A percentile compares a stretch with the other conserved stretches of the same genome.
phyloP scores from a whole-genome alignment of 129 eudicot genomes.

The Erigeron canadensis region DNA sequence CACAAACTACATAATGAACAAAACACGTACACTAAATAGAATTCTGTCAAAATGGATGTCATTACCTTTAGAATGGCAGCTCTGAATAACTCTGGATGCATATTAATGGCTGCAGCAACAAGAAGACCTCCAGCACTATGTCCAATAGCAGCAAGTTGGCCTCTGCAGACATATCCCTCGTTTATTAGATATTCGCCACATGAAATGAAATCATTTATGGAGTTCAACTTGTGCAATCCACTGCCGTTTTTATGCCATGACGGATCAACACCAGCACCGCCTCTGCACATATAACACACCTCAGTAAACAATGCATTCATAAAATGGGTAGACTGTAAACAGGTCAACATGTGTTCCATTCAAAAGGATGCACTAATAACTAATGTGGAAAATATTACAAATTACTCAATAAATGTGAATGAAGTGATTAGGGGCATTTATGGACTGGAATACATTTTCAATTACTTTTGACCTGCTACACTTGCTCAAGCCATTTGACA shows the following conservation, averaged over 20 bases:
- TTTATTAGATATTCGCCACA: conserved; percentile 72
- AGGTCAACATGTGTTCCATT: neutral
- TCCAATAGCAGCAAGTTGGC: conserved; percentile 64
- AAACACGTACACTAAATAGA: neutral
- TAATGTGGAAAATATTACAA: neutral
- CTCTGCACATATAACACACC: conserved; percentile 50
- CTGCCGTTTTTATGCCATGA: conserved; percentile 85
- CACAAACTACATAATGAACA: neutral
- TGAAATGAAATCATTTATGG: conserved; percentile 74
- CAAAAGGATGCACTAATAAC: neutral
- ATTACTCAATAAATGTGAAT: too few relatives aligned
- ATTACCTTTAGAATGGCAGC: conserved; percentile 80
- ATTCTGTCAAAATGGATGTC: neutral
- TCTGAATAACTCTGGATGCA: conserved; percentile 66
- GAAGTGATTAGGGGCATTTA: neutral
- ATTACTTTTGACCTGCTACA: neutral
- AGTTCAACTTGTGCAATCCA: conserved; percentile 65
- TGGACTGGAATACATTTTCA: neutral
- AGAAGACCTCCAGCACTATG: conserved; percentile 84
- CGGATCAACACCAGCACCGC: conserved; percentile 76
- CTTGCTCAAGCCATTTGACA: neutral
- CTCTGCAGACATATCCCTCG: conserved; percentile 56
- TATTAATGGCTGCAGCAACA: conserved; percentile 70
- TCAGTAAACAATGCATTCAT: neutral
- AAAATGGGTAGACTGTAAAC: neutral